A percentile compares a stretch with the other conserved stretches of the same genome.
These are phyloP conservation scores for Teratosphaeria pseudoeucalypti DNA, from an alignment of 2,329 filamentous ascomycete genomes.

Conservation along the genomic window DNA sequence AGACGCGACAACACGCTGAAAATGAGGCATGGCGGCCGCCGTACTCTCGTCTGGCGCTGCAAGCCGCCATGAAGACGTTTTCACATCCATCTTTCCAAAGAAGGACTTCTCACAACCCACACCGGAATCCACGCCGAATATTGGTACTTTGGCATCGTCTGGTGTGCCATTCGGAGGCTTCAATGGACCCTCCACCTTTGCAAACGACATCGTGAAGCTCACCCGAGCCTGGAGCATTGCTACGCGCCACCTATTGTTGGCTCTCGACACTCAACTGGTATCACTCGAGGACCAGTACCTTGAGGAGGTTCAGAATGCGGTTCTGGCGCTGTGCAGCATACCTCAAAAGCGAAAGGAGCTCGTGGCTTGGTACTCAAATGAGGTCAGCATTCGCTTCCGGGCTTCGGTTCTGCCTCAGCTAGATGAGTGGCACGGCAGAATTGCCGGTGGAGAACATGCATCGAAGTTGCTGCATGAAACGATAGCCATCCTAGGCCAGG, in stretches of 20 bases:
- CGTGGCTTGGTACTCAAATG: slow-evolving; percentile 37
- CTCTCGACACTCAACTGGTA: not conserved
- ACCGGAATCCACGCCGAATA: slow-evolving; percentile 33
- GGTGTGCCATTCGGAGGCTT: slow-evolving; percentile 32
- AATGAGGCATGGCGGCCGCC: slow-evolving; percentile 4
- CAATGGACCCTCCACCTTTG: slow-evolving; percentile 19
- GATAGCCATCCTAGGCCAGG: slow-evolving; percentile 25
- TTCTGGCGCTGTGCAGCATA: slow-evolving; percentile 5
- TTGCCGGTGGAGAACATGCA: slow-evolving; percentile 14
- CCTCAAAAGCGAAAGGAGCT: slow-evolving; percentile 19
- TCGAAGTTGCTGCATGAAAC: slow-evolving; percentile 28
- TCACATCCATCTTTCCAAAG: slow-evolving; percentile 37
- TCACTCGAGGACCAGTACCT: not conserved
- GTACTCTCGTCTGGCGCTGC: not conserved
- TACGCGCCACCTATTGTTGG: slow-evolving; percentile 29
- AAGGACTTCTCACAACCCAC: slow-evolving; percentile 35
- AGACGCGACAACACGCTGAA: not conserved
- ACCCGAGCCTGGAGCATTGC: slow-evolving; percentile 37
- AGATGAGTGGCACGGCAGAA: slow-evolving; percentile 15
- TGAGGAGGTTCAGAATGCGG: slow-evolving; percentile 9
- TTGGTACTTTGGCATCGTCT: slow-evolving; percentile 27
- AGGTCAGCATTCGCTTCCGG: slow-evolving; percentile 34
- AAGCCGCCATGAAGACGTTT: slow-evolving; percentile 17
- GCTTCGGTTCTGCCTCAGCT: slow-evolving; percentile 16
- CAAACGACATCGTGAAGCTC: slow-evolving; percentile 25